These are phyloP conservation scores for Trypanosoma caninum DNA, from an alignment of 208 protist species.

Conservation along the genomic window DNA sequence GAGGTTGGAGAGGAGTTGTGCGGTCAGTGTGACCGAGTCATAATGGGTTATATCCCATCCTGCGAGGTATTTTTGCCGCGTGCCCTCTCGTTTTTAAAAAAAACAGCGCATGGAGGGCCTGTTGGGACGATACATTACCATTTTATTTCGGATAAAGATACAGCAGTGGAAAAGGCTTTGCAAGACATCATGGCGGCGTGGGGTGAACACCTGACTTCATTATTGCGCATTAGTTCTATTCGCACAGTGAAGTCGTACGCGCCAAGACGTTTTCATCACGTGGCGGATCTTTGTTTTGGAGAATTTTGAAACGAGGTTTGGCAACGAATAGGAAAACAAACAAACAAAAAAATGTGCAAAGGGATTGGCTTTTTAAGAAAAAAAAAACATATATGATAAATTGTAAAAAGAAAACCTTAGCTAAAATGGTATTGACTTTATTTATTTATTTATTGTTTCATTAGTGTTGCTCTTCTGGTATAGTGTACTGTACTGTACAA, in stretches of 20 bases:
- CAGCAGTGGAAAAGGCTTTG: conserved; percentile 24
- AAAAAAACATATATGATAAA: not conserved
- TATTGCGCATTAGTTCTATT: conserved; percentile 26
- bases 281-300: conserved; percentile 67
- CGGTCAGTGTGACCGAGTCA: conserved; percentile 80
- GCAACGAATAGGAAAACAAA: not conserved
- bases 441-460: conserved; percentile 5
- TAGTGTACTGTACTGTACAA: too few relatives aligned
- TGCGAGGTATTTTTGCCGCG: conserved; percentile 74
- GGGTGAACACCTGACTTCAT: conserved; percentile 31
- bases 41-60: conserved; percentile 91
- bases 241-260: conserved; percentile 91
- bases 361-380: not conserved
- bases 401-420: too few relatives aligned
- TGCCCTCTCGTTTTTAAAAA: conserved; percentile 73
- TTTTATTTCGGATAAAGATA: conserved; percentile 63
- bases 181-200: conserved; percentile 50
- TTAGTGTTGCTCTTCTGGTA: not conserved
- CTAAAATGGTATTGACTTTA: not conserved
- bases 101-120: conserved; percentile 12
- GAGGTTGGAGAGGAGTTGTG: conserved; percentile 60
- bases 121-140: conserved; percentile 86
- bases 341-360: conserved; percentile 5
- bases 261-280: conserved; percentile 80
- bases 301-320: not conserved